These are phyloP conservation scores for California macrophylla DNA, from an alignment of 441 rosid genomes.

Conservation along the genomic window DNA sequence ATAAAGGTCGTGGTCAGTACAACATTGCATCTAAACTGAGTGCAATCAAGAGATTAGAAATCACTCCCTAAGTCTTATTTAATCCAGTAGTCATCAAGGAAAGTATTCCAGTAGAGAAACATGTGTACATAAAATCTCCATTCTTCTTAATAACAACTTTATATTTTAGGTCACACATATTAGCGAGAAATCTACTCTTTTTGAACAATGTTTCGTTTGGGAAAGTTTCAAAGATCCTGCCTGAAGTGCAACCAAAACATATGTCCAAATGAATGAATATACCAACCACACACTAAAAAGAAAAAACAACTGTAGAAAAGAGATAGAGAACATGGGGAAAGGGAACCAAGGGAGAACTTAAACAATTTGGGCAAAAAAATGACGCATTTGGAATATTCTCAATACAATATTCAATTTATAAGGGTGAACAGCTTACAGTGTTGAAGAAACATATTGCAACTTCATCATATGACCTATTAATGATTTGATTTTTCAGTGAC, in stretches of 20 bases:
- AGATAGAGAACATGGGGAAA: background rate
- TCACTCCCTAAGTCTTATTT: background rate
- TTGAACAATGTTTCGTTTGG: background rate
- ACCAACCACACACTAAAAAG: background rate
- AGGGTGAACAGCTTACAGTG: constrained; percentile 47
- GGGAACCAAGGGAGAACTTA: background rate
- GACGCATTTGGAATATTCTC: background rate
- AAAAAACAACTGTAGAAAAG: background rate
- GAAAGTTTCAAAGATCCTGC: constrained; percentile 6
- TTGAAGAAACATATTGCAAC: constrained; percentile 84
- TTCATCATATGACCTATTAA: constrained; percentile 70
- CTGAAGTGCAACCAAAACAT: background rate
- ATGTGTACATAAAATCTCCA: background rate
- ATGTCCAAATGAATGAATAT: background rate
- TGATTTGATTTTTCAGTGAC: constrained; percentile 70
- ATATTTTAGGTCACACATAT: background rate
- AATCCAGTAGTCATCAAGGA: background rate
- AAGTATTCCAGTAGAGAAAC: background rate
- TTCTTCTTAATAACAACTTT: background rate
- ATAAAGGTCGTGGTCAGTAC: background rate
- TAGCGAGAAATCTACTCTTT: background rate
- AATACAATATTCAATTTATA: constrained; percentile 3
- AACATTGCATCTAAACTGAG: background rate
- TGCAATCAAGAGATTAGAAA: background rate
- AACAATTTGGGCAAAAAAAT: background rate